These are phyloP conservation scores for Clausena lansium DNA, from an alignment of 345 rosid species.

Conservation along the genomic window DNA sequence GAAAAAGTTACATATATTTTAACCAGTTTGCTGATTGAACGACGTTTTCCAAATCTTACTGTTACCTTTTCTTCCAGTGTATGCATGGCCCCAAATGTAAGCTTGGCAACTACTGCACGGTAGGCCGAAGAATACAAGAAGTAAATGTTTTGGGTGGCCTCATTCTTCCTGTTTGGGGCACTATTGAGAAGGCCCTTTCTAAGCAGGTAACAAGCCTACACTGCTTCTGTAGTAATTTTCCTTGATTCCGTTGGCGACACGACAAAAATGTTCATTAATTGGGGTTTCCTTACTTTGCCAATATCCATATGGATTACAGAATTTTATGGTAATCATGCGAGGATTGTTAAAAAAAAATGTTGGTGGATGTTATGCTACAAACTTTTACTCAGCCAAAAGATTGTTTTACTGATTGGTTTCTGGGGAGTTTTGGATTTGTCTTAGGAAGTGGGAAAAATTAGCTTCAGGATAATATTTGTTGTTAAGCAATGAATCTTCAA, in stretches of 20 bases:
- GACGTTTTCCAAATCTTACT: not conserved
- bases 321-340: not conserved
- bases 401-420: not conserved
- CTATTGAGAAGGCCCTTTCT: slow-evolving; percentile 91
- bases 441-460: not conserved
- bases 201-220: slow-evolving; percentile 60
- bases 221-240: not conserved
- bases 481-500: not conserved
- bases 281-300: not conserved
- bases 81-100: slow-evolving; percentile 99
- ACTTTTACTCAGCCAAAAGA: not conserved
- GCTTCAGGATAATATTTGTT: not conserved
- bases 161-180: slow-evolving; percentile 97
- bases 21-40: not conserved
- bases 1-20: too few relatives aligned
- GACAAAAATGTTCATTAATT: not conserved
- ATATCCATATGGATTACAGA: not conserved
- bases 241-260: not conserved
- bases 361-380: not conserved
- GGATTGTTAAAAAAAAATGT: not conserved
- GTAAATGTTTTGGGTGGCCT: slow-evolving; percentile 95
- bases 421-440: not conserved
- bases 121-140: slow-evolving; percentile 94
- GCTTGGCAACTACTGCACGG: slow-evolving; percentile 85
- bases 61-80: slow-evolving; percentile 57